Conservation (phyloP, 2,329 filamentous ascomycete genomes). For the Calonectria honghensis region DNA sequence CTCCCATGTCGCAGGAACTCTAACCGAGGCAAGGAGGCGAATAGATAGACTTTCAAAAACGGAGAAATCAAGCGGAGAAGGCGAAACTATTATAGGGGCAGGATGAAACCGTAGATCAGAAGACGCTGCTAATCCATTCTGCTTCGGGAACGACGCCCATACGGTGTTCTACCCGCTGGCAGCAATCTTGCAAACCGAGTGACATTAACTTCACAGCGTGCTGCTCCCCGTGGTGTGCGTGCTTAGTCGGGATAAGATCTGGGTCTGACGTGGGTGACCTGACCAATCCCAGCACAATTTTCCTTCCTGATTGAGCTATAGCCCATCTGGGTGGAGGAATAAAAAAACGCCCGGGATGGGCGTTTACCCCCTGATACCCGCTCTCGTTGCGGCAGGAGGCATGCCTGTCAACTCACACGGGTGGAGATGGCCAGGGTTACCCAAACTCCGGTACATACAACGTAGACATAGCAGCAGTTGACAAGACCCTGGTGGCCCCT, state of each 20-base stretch:
- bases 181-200: conserved; percentile 1
- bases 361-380: conserved; percentile 22
- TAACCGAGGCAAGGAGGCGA: conserved; percentile 1
- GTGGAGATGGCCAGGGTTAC: conserved; percentile 20
- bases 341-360: neutral
- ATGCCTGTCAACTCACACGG: conserved; percentile 9
- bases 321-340: neutral
- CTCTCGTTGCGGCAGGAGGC: conserved; percentile 21
- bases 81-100: conserved; percentile 25
- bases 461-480: neutral
- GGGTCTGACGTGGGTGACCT: neutral
- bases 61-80: neutral
- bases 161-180: neutral
- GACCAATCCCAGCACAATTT: neutral
- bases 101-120: conserved; percentile 22
- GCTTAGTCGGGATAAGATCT: neutral
- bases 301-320: conserved; percentile 11
- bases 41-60: conserved; percentile 1
- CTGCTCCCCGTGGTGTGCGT: neutral
- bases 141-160: conserved; percentile 1
- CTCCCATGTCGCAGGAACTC: neutral
- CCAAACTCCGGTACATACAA: conserved; percentile 14
- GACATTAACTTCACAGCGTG: neutral
- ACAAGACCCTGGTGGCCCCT: neutral
- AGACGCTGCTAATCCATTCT: conserved; percentile 14